Percentiles rank a stretch among this genome's conserved stretches.
These are phyloP conservation scores for Microdochium trichocladiopsis DNA, from an alignment of 2,329 filamentous ascomycete genomes.

Conservation along the genomic window DNA sequence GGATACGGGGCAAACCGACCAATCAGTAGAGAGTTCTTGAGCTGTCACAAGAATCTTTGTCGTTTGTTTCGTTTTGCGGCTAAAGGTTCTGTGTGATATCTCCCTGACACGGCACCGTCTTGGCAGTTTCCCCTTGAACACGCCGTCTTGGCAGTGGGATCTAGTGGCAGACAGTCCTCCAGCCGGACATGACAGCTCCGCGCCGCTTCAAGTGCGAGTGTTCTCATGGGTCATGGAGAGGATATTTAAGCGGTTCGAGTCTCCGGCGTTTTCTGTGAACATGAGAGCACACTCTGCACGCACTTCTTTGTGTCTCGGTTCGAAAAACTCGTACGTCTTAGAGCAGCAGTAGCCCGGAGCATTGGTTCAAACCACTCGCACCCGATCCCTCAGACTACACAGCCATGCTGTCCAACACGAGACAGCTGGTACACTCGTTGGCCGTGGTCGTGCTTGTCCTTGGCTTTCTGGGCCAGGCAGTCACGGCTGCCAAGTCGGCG, in stretches of 20 bases:
- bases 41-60: background rate
- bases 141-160: background rate
- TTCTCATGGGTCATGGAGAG: background rate
- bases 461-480: background rate
- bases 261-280: background rate
- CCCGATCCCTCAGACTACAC: too few species aligned
- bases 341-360: too few species aligned
- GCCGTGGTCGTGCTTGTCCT: background rate
- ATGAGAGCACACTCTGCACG: too few species aligned
- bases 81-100: too few species aligned
- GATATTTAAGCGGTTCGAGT: background rate
- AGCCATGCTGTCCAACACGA: background rate
- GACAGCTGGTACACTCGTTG: background rate
- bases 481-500: conserved; percentile 4
- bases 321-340: too few species aligned
- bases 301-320: too few species aligned
- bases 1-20: background rate
- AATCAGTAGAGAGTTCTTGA: background rate
- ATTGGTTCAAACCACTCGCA: background rate
- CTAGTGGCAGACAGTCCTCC: background rate
- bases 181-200: background rate
- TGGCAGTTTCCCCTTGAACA: background rate
- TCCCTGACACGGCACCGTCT: too few species aligned
- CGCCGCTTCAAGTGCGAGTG: background rate
- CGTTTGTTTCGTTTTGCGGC: background rate